phyloP scores from a whole-genome alignment of 345 rosid species.

The Mallotus nudiflorus region DNA sequence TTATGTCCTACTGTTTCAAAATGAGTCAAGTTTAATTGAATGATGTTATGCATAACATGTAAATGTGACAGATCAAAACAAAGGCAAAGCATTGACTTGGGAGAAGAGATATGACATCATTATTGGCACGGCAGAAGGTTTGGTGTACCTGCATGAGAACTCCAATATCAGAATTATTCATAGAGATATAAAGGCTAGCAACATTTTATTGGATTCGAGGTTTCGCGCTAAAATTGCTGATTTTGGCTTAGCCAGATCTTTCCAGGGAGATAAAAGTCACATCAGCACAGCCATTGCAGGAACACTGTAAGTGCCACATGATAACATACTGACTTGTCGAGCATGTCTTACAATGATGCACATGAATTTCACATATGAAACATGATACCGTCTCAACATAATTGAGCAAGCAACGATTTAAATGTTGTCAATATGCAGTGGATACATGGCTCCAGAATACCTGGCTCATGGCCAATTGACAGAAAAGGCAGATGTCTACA shows the following conservation, averaged over 20 bases:
- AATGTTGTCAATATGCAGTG: constrained; percentile 47
- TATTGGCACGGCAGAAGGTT: constrained; percentile 85
- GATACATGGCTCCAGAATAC: constrained; percentile 97
- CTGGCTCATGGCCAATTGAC: constrained; percentile 89
- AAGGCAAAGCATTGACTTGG: constrained; percentile 69
- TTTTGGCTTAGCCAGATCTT: constrained; percentile 91
- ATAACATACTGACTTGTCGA: too few relatives aligned
- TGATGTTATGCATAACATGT: constrained; percentile 2
- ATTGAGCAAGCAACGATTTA: background rate
- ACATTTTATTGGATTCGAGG: constrained; percentile 71
- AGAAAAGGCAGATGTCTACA: constrained; percentile 88
- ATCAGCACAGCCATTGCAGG: constrained; percentile 98
- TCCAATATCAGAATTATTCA: constrained; percentile 69
- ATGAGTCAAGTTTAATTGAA: background rate
- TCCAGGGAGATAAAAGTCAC: constrained; percentile 87
- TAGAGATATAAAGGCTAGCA: constrained; percentile 91
- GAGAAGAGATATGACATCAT: constrained; percentile 59
- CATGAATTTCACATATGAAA: background rate
- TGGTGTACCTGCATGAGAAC: constrained; percentile 80
- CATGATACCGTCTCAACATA: background rate
- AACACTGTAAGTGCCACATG: constrained; percentile 89
- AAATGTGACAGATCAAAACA: constrained; percentile 51
- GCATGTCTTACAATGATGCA: background rate
- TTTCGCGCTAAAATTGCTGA: constrained; percentile 92
- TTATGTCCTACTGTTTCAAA: background rate